Percentiles rank a stretch among this genome's conserved stretches.
Conservation (phyloP, 495 filamentous ascomycete species). For the Penicillium turbatum region DNA sequence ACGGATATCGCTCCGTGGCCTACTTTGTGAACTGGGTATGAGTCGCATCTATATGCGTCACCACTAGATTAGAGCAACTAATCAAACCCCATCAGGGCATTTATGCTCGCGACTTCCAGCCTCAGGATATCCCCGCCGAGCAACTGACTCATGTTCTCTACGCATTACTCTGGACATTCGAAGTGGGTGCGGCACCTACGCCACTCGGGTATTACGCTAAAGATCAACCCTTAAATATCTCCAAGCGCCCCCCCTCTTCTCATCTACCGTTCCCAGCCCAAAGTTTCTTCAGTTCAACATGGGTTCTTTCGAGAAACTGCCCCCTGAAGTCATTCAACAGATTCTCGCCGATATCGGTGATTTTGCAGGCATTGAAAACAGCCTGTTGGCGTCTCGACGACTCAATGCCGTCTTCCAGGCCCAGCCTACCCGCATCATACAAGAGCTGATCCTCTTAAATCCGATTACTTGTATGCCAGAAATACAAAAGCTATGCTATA, state of each 20-base stretch:
- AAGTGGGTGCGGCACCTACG: too few species aligned
- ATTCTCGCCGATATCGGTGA: not conserved
- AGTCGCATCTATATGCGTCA: too few species aligned
- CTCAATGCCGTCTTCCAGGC: not conserved
- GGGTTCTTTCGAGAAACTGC: not conserved
- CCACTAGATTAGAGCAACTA: not conserved
- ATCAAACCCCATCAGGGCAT: constrained; percentile 51
- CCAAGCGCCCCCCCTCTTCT: not conserved
- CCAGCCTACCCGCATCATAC: not conserved
- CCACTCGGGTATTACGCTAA: too few species aligned
- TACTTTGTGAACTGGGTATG: too few species aligned
- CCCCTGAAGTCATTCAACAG: not conserved
- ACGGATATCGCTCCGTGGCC: too few species aligned
- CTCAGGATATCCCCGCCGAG: constrained; percentile 68
- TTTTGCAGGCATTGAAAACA: not conserved
- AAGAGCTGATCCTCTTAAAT: not conserved
- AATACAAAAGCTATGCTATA: not conserved
- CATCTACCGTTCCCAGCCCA: not conserved
- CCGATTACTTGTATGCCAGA: not conserved
- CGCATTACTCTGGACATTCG: constrained; percentile 45
- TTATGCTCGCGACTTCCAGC: constrained; percentile 67
- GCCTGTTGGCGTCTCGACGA: not conserved
- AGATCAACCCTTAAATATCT: too few species aligned
- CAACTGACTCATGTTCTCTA: constrained; percentile 88
- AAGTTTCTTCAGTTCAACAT: not conserved